phyloP scores from a whole-genome alignment of 2,329 filamentous ascomycete genomes.

The Fusarium domesticum region DNA sequence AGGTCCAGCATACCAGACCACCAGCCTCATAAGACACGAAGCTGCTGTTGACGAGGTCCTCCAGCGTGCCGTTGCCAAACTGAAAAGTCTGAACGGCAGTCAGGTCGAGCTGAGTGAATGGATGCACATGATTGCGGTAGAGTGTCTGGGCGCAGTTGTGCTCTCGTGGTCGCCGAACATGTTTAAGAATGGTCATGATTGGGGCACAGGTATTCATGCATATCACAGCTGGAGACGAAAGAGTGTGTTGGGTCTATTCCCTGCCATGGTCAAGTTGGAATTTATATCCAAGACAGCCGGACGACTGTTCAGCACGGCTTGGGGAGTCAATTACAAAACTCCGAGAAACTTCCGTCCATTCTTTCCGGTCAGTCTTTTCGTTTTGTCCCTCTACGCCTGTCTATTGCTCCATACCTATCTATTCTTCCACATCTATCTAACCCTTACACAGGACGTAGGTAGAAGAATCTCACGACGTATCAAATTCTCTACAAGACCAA shows the following conservation, averaged over 20 bases:
- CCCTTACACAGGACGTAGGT: slow-evolving; percentile 32
- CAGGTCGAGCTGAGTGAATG: slow-evolving; percentile 50
- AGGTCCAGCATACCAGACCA: slow-evolving; percentile 45
- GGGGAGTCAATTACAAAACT: slow-evolving; percentile 45
- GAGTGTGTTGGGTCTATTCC: slow-evolving; percentile 52
- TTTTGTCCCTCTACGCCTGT: no score
- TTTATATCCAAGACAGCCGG: slow-evolving; percentile 37
- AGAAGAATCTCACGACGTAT: slow-evolving; percentile 35
- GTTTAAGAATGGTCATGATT: slow-evolving; percentile 43
- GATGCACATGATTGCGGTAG: slow-evolving; percentile 56
- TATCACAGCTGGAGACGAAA: slow-evolving; percentile 52
- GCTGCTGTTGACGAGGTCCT: slow-evolving; percentile 42
- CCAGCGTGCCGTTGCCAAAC: slow-evolving; percentile 32
- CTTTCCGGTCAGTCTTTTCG: slow-evolving; percentile 46
- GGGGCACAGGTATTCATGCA: slow-evolving; percentile 46
- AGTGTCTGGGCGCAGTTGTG: slow-evolving; percentile 49
- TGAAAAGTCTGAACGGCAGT: slow-evolving; percentile 37
- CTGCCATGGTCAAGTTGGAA: slow-evolving; percentile 38
- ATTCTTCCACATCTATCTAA: accelerated
- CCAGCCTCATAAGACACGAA: slow-evolving; percentile 43
- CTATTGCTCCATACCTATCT: background rate
- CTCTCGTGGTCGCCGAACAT: slow-evolving; percentile 53
- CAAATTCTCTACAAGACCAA: slow-evolving; percentile 30
- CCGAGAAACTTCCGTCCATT: slow-evolving; percentile 46
- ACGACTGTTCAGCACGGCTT: slow-evolving; percentile 41